Conservation (phyloP, 1,139 yeast species). For the Suhomyces anneliseae region DNA sequence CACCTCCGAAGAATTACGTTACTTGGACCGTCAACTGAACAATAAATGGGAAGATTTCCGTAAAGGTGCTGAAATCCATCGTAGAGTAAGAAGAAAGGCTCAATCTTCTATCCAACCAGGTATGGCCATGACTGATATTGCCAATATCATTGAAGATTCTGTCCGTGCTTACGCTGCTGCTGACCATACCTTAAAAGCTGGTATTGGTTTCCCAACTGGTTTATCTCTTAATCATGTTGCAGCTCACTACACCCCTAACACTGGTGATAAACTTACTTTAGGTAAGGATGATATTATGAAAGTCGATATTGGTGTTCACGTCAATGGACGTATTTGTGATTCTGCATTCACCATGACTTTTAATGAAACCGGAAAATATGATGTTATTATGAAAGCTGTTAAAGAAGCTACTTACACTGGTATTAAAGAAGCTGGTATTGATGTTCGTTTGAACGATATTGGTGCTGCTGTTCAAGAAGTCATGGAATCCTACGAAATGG, state of each 20-base stretch:
- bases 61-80: constrained; percentile 93
- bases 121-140: constrained; percentile 87
- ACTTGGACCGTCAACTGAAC: constrained; percentile 67
- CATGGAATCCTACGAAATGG: constrained; percentile 95
- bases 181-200: constrained; percentile 68
- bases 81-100: constrained; percentile 84
- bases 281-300: constrained; percentile 91
- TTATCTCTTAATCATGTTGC: constrained; percentile 91
- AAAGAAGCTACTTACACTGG: constrained; percentile 94
- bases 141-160: constrained; percentile 83
- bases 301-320: constrained; percentile 96
- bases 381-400: constrained; percentile 77
- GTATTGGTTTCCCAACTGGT: constrained; percentile 98
- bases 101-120: constrained; percentile 81
- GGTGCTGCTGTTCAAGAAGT: constrained; percentile 96
- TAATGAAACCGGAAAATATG: constrained; percentile 69
- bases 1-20: constrained; percentile 84
- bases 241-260: constrained; percentile 96
- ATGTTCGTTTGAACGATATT: constrained; percentile 89
- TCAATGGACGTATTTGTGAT: constrained; percentile 92
- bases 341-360: constrained; percentile 94
- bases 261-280: constrained; percentile 83
- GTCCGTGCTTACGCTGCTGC: constrained; percentile 72
- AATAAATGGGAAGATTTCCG: constrained; percentile 83
- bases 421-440: constrained; percentile 89